phyloP scores from a whole-genome alignment of 148 eudicot species.

The Vaccinium darrowii region DNA sequence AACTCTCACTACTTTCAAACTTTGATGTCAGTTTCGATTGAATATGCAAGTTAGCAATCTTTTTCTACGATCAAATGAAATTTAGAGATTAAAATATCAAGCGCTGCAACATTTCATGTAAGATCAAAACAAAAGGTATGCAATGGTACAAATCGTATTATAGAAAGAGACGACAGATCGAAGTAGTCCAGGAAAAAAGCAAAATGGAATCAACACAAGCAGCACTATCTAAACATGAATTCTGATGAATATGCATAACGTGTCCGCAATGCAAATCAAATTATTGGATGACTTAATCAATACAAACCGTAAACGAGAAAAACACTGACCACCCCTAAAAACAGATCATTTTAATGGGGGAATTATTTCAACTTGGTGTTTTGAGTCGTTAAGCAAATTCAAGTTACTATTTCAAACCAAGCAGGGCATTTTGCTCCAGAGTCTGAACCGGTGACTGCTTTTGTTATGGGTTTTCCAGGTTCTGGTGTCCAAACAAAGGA shows the following conservation, averaged over 20 bases:
- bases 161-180: neutral
- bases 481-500: constrained; percentile 49
- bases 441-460: neutral
- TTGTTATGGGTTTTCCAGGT: constrained; percentile 34
- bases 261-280: no score
- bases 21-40: no score
- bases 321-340: neutral
- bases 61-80: no score
- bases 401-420: neutral
- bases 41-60: no score
- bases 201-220: neutral
- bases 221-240: no score
- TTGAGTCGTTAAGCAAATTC: neutral
- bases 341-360: neutral
- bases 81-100: no score
- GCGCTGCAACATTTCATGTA: no score
- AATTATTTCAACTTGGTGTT: neutral
- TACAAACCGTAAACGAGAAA: neutral
- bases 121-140: no score
- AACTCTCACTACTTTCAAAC: no score
- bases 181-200: neutral
- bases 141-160: neutral
- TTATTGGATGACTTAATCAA: no score
- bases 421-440: neutral
- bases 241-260: no score